Evolutionary conservation across 108 stramenopile species (phyloP).

Genomic region (Aurantiochytrium sp.): DNA sequence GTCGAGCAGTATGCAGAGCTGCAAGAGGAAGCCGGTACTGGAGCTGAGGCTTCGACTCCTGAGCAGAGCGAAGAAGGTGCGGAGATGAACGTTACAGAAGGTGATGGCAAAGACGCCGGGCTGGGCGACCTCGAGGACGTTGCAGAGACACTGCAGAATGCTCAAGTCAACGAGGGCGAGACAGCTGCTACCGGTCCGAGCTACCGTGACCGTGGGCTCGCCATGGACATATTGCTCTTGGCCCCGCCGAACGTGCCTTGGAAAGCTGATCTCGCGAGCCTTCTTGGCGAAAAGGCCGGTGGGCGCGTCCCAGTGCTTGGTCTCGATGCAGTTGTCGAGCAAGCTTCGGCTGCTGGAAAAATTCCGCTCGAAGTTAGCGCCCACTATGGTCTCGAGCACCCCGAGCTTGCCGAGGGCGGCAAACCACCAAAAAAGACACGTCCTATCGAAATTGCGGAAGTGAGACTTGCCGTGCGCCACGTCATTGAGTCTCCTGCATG

Average conservation of each 20-base stretch:
- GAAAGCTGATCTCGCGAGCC: not conserved
- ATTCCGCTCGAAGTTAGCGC: not conserved
- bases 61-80: not conserved
- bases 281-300: not conserved
- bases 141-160: not conserved
- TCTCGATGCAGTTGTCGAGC: not conserved
- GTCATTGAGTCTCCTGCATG: not conserved
- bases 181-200: not conserved
- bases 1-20: not conserved
- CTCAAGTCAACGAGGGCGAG: not conserved
- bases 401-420: not conserved
- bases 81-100: not conserved
- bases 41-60: not conserved
- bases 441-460: not conserved
- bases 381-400: not conserved
- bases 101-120: not conserved
- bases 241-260: not conserved
- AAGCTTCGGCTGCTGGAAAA: not conserved
- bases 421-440: not conserved
- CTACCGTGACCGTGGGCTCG: not conserved
- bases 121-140: not conserved
- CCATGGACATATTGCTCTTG: slow-evolving; percentile 11
- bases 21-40: not conserved
- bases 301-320: not conserved
- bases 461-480: not conserved